Conservation (phyloP, 2,329 filamentous ascomycete species). For the Exophiala mesophila region DNA sequence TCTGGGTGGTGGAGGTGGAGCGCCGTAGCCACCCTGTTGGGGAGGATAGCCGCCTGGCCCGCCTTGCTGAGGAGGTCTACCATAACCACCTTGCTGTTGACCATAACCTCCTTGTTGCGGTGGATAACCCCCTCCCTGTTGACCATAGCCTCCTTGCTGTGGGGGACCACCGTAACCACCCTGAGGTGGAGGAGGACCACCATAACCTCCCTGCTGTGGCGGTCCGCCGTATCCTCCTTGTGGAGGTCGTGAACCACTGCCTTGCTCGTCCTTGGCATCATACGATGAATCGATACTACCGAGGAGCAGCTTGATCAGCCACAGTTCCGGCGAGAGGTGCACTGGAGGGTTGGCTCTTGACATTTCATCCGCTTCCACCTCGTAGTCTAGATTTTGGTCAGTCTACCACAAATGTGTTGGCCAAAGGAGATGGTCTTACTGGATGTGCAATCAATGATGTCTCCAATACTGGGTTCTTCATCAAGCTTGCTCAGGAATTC, state of each 20-base stretch:
- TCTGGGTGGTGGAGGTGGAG: slow-evolving; percentile 23
- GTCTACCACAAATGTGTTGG: slow-evolving; percentile 9
- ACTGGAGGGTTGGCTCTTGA: slow-evolving; percentile 56
- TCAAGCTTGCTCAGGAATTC: slow-evolving; percentile 62
- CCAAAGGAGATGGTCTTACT: slow-evolving; percentile 44
- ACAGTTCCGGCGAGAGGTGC: slow-evolving; percentile 60
- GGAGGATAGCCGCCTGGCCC: slow-evolving; percentile 25
- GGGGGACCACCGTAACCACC: slow-evolving; percentile 17
- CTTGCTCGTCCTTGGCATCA: slow-evolving; percentile 61
- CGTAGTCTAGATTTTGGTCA: slow-evolving; percentile 49
- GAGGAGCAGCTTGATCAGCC: slow-evolving; percentile 63
- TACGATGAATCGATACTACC: slow-evolving; percentile 63
- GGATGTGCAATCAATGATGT: slow-evolving; percentile 63
- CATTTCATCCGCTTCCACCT: slow-evolving; percentile 65
- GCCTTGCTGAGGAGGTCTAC: slow-evolving; percentile 23
- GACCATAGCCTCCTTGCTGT: slow-evolving; percentile 28
- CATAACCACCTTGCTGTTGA: slow-evolving; percentile 23
- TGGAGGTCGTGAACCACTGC: slow-evolving; percentile 32
- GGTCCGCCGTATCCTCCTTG: slow-evolving; percentile 26
- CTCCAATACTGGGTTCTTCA: slow-evolving; percentile 56
- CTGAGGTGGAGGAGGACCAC: slow-evolving; percentile 27
- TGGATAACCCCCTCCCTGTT: slow-evolving; percentile 28
- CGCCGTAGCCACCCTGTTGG: slow-evolving; percentile 26
- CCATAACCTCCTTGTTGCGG: slow-evolving; percentile 33
- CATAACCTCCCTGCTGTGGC: slow-evolving; percentile 31